Conservation (phyloP, 1,284 basidiomycete genomes). For the Sutorius eximius region DNA sequence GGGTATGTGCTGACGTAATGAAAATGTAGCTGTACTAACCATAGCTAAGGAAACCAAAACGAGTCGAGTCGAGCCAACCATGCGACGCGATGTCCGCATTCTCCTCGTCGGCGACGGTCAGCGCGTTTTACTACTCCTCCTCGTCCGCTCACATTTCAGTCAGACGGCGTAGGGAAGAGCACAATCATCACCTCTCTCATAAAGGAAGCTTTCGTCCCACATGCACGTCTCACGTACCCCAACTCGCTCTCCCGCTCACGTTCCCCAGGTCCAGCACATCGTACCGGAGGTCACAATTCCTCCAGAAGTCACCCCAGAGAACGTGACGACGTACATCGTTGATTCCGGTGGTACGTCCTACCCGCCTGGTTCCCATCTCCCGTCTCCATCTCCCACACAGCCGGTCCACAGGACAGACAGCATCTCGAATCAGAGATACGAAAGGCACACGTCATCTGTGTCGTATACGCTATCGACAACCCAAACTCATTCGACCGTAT, state of each 20-base stretch:
- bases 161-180: conserved; percentile 93
- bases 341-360: conserved; percentile 82
- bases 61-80: conserved; percentile 35
- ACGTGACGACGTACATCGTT: conserved; percentile 93
- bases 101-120: conserved; percentile 91
- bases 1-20: conserved; percentile 22
- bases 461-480: conserved; percentile 96
- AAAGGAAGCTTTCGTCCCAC: conserved; percentile 89
- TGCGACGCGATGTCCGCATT: conserved; percentile 90
- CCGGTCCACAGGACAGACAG: conserved; percentile 74
- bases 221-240: conserved; percentile 49
- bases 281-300: conserved; percentile 96
- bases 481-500: conserved; percentile 96
- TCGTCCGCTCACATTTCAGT: background rate
- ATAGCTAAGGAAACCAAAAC: background rate
- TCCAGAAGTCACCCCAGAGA: conserved; percentile 92
- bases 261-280: conserved; percentile 77
- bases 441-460: conserved; percentile 96
- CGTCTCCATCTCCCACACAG: conserved; percentile 39
- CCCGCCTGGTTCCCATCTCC: conserved; percentile 4
- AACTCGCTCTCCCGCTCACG: conserved; percentile 14
- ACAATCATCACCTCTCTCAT: conserved; percentile 94
- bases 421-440: conserved; percentile 95
- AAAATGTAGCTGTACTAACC: background rate
- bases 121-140: conserved; percentile 24